Evolutionary conservation across 768 basidiomycete genomes (phyloP).

Genomic region (Leccinum boreale): DNA sequence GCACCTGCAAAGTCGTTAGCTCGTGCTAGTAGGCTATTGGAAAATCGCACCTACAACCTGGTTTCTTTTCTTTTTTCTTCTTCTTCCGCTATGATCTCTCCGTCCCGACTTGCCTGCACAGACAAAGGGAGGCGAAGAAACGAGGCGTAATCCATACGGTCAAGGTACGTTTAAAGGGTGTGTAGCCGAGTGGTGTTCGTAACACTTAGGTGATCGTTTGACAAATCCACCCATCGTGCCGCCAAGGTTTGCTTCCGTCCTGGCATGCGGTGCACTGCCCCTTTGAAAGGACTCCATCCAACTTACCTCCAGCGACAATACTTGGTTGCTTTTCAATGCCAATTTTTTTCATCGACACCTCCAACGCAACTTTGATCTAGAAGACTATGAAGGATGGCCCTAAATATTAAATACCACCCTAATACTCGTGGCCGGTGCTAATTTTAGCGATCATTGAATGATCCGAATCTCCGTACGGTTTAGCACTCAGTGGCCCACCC

Average conservation of each 20-base stretch:
- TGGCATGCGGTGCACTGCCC: neutral
- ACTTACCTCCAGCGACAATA: neutral
- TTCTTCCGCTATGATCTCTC: neutral
- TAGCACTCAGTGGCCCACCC: no score
- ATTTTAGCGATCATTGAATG: neutral
- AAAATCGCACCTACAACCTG: neutral
- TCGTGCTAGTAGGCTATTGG: neutral
- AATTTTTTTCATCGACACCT: neutral
- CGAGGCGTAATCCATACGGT: neutral
- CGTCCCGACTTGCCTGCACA: neutral
- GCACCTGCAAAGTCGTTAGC: neutral
- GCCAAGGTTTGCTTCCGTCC: neutral
- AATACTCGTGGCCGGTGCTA: neutral
- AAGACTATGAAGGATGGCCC: no score
- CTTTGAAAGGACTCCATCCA: no score
- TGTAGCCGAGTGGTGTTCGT: neutral
- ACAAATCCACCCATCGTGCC: neutral
- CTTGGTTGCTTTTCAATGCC: neutral
- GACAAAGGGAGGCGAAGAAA: neutral
- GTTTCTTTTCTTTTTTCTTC: neutral
- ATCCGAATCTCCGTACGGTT: no score
- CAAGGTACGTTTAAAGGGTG: neutral
- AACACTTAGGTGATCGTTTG: neutral
- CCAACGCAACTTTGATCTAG: no score
- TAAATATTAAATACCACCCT: neutral